Evolutionary conservation across 2,329 filamentous ascomycete genomes (phyloP).

Genomic region (Huntiella omanensis): DNA sequence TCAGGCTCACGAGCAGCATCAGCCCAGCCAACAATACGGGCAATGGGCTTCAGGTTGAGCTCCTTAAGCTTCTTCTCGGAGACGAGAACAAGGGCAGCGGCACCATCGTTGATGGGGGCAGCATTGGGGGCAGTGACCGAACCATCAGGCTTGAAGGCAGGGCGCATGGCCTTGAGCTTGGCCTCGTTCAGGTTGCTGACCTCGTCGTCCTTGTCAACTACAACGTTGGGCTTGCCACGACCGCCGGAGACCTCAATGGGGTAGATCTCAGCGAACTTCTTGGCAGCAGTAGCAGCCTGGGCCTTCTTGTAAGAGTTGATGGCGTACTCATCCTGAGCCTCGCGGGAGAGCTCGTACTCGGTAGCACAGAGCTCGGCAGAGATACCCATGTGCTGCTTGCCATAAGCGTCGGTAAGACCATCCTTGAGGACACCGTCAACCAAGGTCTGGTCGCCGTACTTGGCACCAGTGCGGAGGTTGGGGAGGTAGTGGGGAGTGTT

Average conservation of each 20-base stretch:
- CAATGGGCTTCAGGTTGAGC: conserved; percentile 75
- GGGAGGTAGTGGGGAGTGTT: conserved; percentile 93
- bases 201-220: conserved; percentile 77
- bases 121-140: conserved; percentile 94
- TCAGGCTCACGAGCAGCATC: conserved; percentile 81
- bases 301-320: conserved; percentile 91
- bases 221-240: conserved; percentile 71
- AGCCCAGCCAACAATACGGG: conserved; percentile 94
- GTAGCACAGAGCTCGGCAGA: conserved; percentile 78
- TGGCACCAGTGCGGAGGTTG: conserved; percentile 66
- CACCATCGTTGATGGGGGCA: conserved; percentile 88
- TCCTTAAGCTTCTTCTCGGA: conserved; percentile 89
- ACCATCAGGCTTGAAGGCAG: conserved; percentile 64
- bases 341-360: conserved; percentile 64
- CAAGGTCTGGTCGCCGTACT: conserved; percentile 81
- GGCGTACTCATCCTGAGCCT: conserved; percentile 87
- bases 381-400: conserved; percentile 93
- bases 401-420: conserved; percentile 84
- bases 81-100: conserved; percentile 77
- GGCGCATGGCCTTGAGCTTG: conserved; percentile 71
- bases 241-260: conserved; percentile 76
- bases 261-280: conserved; percentile 74
- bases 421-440: conserved; percentile 89
- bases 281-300: conserved; percentile 63
- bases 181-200: conserved; percentile 81